Evolutionary conservation across 805 yeast genomes (phyloP).

Genomic region (Yarrowia sp.): DNA sequence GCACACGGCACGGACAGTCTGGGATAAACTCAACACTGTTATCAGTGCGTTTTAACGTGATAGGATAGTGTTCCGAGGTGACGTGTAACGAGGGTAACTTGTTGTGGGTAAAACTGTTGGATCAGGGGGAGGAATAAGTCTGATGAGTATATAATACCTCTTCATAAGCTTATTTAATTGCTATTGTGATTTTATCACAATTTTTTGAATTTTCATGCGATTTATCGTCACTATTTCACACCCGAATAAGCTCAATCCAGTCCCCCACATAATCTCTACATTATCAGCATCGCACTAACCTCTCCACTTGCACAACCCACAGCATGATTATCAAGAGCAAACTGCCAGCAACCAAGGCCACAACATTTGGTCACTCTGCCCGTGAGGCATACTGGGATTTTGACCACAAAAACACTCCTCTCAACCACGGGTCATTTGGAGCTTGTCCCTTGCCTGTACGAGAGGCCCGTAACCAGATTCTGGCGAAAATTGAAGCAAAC

Average conservation of each 20-base stretch:
- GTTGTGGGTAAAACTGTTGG: no score
- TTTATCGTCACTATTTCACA: no score
- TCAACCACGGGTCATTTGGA: constrained; percentile 68
- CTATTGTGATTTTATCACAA: no score
- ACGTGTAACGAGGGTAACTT: neutral
- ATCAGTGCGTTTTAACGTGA: neutral
- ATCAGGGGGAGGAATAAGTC: no score
- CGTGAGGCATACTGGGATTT: constrained; percentile 45
- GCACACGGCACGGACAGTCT: no score
- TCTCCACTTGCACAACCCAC: neutral
- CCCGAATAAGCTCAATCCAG: neutral
- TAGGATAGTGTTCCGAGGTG: neutral
- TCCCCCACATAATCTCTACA: constrained; percentile 3
- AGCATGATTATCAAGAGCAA: constrained; percentile 11
- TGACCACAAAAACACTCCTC: constrained; percentile 43
- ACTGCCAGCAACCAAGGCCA: neutral
- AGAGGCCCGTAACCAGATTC: constrained; percentile 39
- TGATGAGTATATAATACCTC: no score
- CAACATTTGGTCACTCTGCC: neutral
- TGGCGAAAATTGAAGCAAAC: constrained; percentile 37
- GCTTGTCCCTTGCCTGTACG: constrained; percentile 49
- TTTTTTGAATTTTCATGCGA: no score
- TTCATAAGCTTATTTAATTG: no score
- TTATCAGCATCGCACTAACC: constrained; percentile 8
- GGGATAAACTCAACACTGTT: neutral